Evolutionary conservation across 805 yeast species (phyloP).

Genomic region (Lipomyces yamanashiensis): DNA sequence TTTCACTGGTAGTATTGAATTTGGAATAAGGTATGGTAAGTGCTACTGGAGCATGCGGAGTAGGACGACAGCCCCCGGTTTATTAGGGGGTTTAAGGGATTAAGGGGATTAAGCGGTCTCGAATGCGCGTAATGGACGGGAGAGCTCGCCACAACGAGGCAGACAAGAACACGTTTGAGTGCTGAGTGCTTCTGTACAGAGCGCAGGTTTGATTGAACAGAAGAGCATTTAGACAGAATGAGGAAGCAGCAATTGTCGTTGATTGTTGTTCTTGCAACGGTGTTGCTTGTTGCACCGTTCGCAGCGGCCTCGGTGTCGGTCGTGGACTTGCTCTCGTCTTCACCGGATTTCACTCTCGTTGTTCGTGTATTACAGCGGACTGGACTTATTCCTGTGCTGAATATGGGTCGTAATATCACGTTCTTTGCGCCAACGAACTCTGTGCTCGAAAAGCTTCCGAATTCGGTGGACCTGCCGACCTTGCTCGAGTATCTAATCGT

Average conservation of each 20-base stretch:
- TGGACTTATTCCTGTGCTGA: conserved; percentile 32
- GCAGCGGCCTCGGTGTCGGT: conserved; percentile 28
- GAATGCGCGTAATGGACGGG: no score
- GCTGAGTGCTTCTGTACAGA: no score
- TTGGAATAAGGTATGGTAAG: no score
- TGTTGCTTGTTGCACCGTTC: neutral
- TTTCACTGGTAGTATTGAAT: no score
- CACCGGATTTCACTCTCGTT: conserved; percentile 32
- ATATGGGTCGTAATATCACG: conserved; percentile 32
- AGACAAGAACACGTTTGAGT: no score
- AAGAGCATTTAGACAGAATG: neutral
- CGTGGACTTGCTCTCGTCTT: conserved; percentile 33
- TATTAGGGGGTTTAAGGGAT: no score
- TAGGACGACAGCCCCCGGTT: no score
- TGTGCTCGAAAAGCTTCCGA: conserved; percentile 24
- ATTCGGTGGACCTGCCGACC: conserved; percentile 19
- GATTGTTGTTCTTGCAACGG: neutral
- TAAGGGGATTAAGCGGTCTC: no score
- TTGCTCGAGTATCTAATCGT: conserved; percentile 28
- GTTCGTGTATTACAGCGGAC: conserved; percentile 34
- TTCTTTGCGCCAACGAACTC: conserved; percentile 33
- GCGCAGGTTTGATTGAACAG: no score
- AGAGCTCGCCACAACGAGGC: no score
- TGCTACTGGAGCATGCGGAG: no score
- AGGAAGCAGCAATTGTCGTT: neutral